These are phyloP conservation scores for Didymella keratinophila DNA, from an alignment of 2,329 filamentous ascomycete species.

Conservation along the genomic window DNA sequence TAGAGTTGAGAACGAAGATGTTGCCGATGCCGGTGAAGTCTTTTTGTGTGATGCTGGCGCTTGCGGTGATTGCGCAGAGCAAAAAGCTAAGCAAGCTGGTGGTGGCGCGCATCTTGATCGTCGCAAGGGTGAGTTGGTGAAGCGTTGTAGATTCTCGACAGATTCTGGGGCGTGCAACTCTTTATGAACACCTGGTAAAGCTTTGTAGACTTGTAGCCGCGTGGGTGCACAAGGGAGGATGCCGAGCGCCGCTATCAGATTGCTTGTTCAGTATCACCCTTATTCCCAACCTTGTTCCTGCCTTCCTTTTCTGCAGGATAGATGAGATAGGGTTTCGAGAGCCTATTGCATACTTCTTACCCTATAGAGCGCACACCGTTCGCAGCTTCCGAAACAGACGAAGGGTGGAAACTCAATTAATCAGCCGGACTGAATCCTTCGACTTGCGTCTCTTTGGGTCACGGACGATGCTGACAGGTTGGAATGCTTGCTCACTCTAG, in stretches of 20 bases:
- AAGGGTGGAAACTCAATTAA: constrained; percentile 8
- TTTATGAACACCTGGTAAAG: constrained; percentile 3
- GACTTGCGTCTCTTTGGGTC: constrained; percentile 5
- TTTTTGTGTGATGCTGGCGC: constrained; percentile 32
- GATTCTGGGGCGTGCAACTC: not conserved
- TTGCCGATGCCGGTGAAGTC: constrained; percentile 43
- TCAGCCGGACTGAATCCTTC: not conserved
- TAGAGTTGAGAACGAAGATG: constrained; percentile 42
- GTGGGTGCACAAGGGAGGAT: constrained; percentile 9
- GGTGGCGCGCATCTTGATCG: constrained; percentile 18
- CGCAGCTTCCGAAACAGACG: not conserved
- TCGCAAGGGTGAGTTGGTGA: not conserved
- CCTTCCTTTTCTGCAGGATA: constrained; percentile 4
- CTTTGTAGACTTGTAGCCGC: constrained; percentile 4
- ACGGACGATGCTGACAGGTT: constrained; percentile 12
- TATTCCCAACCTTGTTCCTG: not conserved
- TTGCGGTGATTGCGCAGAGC: constrained; percentile 19
- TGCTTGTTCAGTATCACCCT: constrained; percentile 2
- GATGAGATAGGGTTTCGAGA: not conserved
- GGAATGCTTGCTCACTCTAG: constrained; percentile 11
- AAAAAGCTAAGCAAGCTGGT: constrained; percentile 21
- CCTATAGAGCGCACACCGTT: not conserved
- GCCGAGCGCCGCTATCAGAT: constrained; percentile 13
- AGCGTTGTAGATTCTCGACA: not conserved
- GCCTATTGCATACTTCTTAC: not conserved